Percentiles rank a stretch among this genome's conserved stretches.
These are phyloP conservation scores for Pseudopyricularia cyperi DNA, from an alignment of 2,329 filamentous ascomycete genomes.

Conservation along the genomic window DNA sequence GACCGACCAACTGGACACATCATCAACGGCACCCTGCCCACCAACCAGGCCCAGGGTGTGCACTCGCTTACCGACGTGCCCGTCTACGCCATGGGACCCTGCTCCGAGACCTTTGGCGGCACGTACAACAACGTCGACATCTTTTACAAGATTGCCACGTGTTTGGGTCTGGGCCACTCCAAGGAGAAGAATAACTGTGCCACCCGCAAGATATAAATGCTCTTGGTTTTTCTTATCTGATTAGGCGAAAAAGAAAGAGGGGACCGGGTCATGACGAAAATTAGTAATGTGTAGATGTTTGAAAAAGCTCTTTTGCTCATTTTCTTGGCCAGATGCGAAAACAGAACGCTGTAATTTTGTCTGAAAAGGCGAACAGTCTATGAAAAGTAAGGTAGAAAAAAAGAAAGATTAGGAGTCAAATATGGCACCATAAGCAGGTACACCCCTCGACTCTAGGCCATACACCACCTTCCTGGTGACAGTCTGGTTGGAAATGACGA, in stretches of 20 bases:
- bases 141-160: constrained; percentile 62
- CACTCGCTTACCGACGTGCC: constrained; percentile 69
- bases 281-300: no score
- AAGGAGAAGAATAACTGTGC: constrained; percentile 14
- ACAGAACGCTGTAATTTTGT: no score
- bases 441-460: constrained; percentile 16
- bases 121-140: constrained; percentile 62
- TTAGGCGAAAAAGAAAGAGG: no score
- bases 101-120: constrained; percentile 63
- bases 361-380: no score
- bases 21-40: constrained; percentile 62
- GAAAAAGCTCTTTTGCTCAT: no score
- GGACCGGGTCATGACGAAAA: no score
- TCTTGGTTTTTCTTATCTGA: background rate
- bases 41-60: constrained; percentile 51
- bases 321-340: no score
- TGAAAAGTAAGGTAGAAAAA: no score
- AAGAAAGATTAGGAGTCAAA: constrained; percentile 9
- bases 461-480: constrained; percentile 19
- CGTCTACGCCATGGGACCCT: constrained; percentile 66
- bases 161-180: constrained; percentile 40
- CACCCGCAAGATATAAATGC: background rate
- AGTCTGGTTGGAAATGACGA: constrained; percentile 19
- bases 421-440: constrained; percentile 21
- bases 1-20: constrained; percentile 56